phyloP scores from a whole-genome alignment of 2,329 filamentous ascomycete species.

The Calonectria henricotiae region DNA sequence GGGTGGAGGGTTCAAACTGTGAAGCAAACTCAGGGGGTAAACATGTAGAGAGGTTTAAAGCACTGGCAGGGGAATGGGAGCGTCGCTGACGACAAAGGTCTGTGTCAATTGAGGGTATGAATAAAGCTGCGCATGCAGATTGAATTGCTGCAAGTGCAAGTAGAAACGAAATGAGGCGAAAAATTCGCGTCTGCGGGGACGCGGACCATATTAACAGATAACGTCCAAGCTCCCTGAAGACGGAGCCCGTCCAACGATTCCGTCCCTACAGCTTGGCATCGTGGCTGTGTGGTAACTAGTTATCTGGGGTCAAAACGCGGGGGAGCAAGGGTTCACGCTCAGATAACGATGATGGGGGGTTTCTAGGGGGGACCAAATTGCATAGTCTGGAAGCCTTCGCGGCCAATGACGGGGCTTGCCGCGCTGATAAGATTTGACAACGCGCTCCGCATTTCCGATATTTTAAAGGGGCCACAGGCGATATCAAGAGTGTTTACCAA shows the following conservation, averaged over 20 bases:
- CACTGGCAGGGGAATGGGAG: slow-evolving; percentile 2
- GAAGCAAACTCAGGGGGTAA: slow-evolving; percentile 9
- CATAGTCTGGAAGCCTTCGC: slow-evolving; percentile 12
- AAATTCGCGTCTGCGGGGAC: slow-evolving; percentile 12
- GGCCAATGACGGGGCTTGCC: slow-evolving; percentile 36
- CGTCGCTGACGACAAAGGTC: slow-evolving; percentile 13
- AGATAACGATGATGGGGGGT: slow-evolving; percentile 35
- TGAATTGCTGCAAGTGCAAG: slow-evolving; percentile 26
- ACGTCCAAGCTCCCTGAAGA: slow-evolving; percentile 26
- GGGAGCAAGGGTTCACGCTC: slow-evolving; percentile 30
- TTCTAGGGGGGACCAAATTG: slow-evolving; percentile 31
- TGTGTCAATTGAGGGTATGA: slow-evolving; percentile 22
- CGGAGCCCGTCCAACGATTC: slow-evolving; percentile 33
- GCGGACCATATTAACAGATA: slow-evolving; percentile 30
- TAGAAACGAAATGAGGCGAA: slow-evolving; percentile 26
- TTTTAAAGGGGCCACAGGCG: slow-evolving; percentile 17
- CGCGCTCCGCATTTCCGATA: slow-evolving; percentile 37
- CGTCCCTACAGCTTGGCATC: slow-evolving; percentile 14
- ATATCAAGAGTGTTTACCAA: slow-evolving; percentile 20
- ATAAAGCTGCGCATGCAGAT: slow-evolving; percentile 33
- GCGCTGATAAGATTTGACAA: slow-evolving; percentile 36
- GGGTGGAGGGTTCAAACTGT: slow-evolving; percentile 8
- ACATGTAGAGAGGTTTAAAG: slow-evolving; percentile 8
- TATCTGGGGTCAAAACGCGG: slow-evolving; percentile 36
- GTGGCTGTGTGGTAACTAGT: slow-evolving; percentile 18